Evolutionary conservation across 2,329 filamentous ascomycete genomes (phyloP).

Genomic region (Malbranchea zuffiana): DNA sequence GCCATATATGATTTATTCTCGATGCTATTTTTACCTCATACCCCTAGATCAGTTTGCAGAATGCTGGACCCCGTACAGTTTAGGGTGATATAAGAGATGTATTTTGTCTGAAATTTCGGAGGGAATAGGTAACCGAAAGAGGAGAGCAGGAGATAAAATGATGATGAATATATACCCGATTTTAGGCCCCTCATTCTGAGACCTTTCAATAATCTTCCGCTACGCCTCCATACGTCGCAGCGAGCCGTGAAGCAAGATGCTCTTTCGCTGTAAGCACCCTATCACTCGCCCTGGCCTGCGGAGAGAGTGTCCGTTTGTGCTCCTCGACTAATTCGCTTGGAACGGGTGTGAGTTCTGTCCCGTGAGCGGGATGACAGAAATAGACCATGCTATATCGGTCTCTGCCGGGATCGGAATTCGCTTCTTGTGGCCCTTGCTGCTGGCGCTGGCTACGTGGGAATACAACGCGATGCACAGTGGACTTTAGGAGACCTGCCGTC

Average conservation of each 20-base stretch:
- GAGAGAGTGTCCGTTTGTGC: slow-evolving; percentile 26
- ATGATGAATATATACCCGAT: no score
- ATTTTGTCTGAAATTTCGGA: no score
- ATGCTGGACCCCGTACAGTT: no score
- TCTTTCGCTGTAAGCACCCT: slow-evolving; percentile 46
- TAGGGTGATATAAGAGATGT: no score
- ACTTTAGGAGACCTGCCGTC: slow-evolving; percentile 79
- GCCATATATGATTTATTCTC: no score
- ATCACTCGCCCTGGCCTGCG: slow-evolving; percentile 32
- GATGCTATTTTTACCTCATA: no score
- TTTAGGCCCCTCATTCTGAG: no score
- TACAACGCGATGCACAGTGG: slow-evolving; percentile 79
- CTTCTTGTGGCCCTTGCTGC: neutral
- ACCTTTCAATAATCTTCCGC: slow-evolving; percentile 8
- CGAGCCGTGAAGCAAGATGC: slow-evolving; percentile 47
- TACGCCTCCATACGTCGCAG: slow-evolving; percentile 45
- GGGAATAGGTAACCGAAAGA: no score
- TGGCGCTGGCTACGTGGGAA: slow-evolving; percentile 44
- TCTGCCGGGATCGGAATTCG: slow-evolving; percentile 20
- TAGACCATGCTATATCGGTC: slow-evolving; percentile 49
- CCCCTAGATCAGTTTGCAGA: no score
- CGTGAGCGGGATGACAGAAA: slow-evolving; percentile 52
- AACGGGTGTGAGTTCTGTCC: slow-evolving; percentile 43
- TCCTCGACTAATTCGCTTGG: slow-evolving; percentile 41
- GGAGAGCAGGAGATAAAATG: no score